Evolutionary conservation across 441 rosid genomes (phyloP).

Genomic region (Brassica balearica): DNA sequence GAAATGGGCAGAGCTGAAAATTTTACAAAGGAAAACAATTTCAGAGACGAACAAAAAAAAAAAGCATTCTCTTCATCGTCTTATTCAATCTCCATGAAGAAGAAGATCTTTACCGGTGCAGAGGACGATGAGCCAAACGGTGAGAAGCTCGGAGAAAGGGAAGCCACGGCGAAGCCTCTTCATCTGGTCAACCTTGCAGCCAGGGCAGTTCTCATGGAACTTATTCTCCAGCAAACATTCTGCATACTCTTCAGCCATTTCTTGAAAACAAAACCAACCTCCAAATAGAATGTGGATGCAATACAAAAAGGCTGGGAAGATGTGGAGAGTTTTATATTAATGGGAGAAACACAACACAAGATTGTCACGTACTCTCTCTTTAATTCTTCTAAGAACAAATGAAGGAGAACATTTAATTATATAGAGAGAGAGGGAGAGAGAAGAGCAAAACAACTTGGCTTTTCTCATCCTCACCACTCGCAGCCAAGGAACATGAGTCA

Average conservation of each 20-base stretch:
- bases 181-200: constrained; percentile 72
- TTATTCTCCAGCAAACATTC: constrained; percentile 62
- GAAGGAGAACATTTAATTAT: not conserved
- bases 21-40: not conserved
- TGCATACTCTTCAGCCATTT: constrained; percentile 45
- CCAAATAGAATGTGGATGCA: not conserved
- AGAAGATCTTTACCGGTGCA: constrained; percentile 52
- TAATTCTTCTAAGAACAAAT: not conserved
- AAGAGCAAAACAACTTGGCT: not conserved
- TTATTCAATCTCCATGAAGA: not conserved
- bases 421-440: not conserved
- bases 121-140: constrained; percentile 77
- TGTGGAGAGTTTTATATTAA: not conserved
- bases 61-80: not conserved
- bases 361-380: constrained; percentile 7
- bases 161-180: constrained; percentile 58
- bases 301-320: not conserved
- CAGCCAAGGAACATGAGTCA: not conserved
- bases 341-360: constrained; percentile 8
- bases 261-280: not conserved
- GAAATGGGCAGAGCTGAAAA: constrained; percentile 89
- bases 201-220: constrained; percentile 73
- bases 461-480: not conserved
- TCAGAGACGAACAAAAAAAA: not conserved
- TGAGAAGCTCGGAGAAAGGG: constrained; percentile 59